Percentiles rank a stretch among this genome's conserved stretches.
phyloP scores from a whole-genome alignment of 768 basidiomycete species.

The Clitopilus hobsonii region DNA sequence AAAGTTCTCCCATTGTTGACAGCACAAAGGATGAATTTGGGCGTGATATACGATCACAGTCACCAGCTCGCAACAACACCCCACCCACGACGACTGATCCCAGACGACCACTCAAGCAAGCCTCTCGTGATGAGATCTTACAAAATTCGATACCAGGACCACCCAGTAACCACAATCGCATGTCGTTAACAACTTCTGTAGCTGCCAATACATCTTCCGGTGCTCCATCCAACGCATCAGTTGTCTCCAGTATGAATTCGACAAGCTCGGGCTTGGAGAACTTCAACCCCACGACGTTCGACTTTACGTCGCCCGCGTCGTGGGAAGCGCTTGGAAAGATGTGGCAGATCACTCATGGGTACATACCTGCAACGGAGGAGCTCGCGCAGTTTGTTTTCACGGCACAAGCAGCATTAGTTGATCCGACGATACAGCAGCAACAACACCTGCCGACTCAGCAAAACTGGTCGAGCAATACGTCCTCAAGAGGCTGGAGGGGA shows the following conservation, averaged over 20 bases:
- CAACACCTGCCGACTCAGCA: slow-evolving; percentile 12
- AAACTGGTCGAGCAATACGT: slow-evolving; percentile 13
- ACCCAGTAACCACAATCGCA: slow-evolving; percentile 42
- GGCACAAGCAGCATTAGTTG: slow-evolving; percentile 18
- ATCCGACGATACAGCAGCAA: slow-evolving; percentile 12
- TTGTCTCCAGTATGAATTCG: slow-evolving; percentile 30
- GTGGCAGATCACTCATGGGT: slow-evolving; percentile 68
- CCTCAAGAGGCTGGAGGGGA: slow-evolving; percentile 24
- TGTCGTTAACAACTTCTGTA: slow-evolving; percentile 43
- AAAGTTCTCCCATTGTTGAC: slow-evolving; percentile 16
- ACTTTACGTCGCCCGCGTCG: slow-evolving; percentile 65
- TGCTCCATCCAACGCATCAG: slow-evolving; percentile 33
- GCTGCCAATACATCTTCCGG: slow-evolving; percentile 55
- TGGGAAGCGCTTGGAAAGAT: slow-evolving; percentile 81
- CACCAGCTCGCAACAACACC: slow-evolving; percentile 30
- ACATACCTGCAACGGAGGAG: slow-evolving; percentile 66
- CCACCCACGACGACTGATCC: slow-evolving; percentile 19
- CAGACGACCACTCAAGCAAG: not conserved
- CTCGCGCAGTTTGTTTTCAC: slow-evolving; percentile 71
- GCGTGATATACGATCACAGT: slow-evolving; percentile 65
- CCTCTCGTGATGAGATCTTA: slow-evolving; percentile 12
- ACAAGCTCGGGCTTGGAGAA: slow-evolving; percentile 49
- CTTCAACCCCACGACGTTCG: slow-evolving; percentile 70
- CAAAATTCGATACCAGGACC: slow-evolving; percentile 37
- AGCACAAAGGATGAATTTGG: slow-evolving; percentile 83